Conservation (phyloP, 2,329 filamentous ascomycete species). For the Penicillium corylophilum region DNA sequence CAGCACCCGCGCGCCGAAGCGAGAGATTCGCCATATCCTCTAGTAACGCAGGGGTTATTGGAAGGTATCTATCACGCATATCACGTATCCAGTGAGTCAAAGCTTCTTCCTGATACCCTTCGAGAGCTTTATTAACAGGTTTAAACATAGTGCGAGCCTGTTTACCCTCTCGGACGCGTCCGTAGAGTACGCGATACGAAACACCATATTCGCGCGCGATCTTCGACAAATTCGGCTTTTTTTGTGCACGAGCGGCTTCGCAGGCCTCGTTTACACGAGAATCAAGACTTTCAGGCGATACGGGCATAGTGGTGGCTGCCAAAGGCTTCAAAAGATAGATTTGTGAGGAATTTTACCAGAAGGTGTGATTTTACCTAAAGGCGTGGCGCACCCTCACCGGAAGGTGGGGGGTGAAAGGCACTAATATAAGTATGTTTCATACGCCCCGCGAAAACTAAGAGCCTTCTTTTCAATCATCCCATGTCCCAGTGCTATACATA, state of each 20-base stretch:
- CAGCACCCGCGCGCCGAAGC: neutral
- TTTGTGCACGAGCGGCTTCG: neutral
- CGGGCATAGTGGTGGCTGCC: too few species aligned
- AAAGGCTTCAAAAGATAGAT: too few species aligned
- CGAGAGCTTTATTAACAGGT: neutral
- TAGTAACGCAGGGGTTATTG: neutral
- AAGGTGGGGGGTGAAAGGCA: too few species aligned
- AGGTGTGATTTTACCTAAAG: too few species aligned
- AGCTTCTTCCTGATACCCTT: constrained; percentile 1
- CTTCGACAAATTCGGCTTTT: constrained; percentile 4
- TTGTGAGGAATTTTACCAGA: too few species aligned
- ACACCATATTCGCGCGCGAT: constrained; percentile 2
- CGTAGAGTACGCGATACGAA: neutral
- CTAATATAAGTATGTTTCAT: too few species aligned
- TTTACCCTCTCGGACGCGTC: neutral
- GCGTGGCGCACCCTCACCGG: too few species aligned
- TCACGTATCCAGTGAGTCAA: constrained; percentile 3
- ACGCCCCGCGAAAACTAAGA: too few species aligned
- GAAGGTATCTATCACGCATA: neutral
- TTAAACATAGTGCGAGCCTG: neutral
- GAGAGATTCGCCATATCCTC: neutral
- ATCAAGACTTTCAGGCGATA: too few species aligned
- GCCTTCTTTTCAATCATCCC: too few species aligned
- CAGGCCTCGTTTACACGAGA: too few species aligned
- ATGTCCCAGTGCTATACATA: too few species aligned